These are phyloP conservation scores for Vitis rupestris DNA, from an alignment of 164 flowering plant species.

Conservation along the genomic window DNA sequence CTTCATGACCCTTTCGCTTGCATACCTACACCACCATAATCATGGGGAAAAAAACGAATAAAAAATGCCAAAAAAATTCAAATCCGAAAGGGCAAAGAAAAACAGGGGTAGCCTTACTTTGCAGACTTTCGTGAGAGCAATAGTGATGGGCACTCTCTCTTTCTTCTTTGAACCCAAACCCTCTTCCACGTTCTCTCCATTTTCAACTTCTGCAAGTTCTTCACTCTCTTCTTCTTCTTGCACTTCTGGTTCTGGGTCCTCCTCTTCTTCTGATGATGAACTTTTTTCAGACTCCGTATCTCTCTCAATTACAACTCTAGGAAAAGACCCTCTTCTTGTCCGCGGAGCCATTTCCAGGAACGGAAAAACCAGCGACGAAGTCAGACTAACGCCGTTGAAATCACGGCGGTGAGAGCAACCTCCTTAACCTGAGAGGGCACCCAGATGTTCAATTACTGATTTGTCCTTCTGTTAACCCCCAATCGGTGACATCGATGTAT, in stretches of 20 bases:
- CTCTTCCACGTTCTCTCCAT: slow-evolving; percentile 17
- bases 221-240: slow-evolving; percentile 39
- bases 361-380: neutral
- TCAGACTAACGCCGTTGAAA: neutral
- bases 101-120: slow-evolving; percentile 42
- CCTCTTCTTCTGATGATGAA: slow-evolving; percentile 41
- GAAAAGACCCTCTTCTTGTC: slow-evolving; percentile 48
- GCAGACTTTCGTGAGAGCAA: slow-evolving; percentile 85
- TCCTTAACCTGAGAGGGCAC: no score
- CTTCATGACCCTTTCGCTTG: slow-evolving; percentile 83
- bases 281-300: slow-evolving; percentile 66
- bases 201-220: slow-evolving; percentile 4
- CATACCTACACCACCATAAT: slow-evolving; percentile 56
- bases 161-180: slow-evolving; percentile 31
- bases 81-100: slow-evolving; percentile 6
- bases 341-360: slow-evolving; percentile 41
- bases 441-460: no score
- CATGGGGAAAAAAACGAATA: neutral
- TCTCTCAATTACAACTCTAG: slow-evolving; percentile 58
- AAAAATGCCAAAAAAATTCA: neutral
- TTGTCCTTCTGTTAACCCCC: no score
- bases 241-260: slow-evolving; percentile 19
- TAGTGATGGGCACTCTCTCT: slow-evolving; percentile 66
- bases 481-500: no score
- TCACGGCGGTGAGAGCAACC: neutral